A percentile compares a stretch with the other conserved stretches of the same genome.
These are phyloP conservation scores for Fusarium setosum DNA, from an alignment of 2,329 filamentous ascomycete genomes.

Conservation along the genomic window DNA sequence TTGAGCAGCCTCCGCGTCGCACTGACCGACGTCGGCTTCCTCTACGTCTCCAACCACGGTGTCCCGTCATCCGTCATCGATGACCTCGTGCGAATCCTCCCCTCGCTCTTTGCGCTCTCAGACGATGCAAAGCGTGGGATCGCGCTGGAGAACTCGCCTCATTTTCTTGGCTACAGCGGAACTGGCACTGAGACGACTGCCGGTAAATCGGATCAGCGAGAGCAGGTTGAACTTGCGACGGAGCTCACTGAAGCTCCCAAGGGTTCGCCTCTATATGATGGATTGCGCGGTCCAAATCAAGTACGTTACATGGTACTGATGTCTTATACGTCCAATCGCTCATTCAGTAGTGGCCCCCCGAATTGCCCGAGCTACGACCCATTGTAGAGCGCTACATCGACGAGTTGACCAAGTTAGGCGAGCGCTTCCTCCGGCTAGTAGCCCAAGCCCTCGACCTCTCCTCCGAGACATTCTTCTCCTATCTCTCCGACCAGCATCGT, in stretches of 20 bases:
- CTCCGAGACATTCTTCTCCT: conserved; percentile 60
- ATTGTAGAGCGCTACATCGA: conserved; percentile 61
- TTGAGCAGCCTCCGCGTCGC: conserved; percentile 58
- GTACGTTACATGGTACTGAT: conserved; percentile 43
- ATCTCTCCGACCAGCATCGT: conserved; percentile 67
- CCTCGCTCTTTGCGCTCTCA: conserved; percentile 56
- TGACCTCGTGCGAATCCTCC: conserved; percentile 54
- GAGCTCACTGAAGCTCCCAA: conserved; percentile 57
- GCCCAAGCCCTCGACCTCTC: conserved; percentile 65
- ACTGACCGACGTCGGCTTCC: conserved; percentile 63
- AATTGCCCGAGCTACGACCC: conserved; percentile 47
- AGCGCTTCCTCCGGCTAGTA: conserved; percentile 66
- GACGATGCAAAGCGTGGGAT: conserved; percentile 51
- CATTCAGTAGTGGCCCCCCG: conserved; percentile 54
- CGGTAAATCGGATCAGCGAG: conserved; percentile 61
- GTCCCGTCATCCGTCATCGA: conserved; percentile 51
- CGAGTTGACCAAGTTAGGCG: conserved; percentile 61
- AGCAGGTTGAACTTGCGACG: conserved; percentile 71
- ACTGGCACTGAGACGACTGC: conserved; percentile 67
- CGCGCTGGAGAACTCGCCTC: conserved; percentile 64
- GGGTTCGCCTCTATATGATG: conserved; percentile 52
- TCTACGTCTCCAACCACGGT: conserved; percentile 63
- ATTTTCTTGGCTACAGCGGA: conserved; percentile 70
- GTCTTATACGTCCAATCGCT: not conserved
- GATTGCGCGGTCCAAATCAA: conserved; percentile 61